Conservation (phyloP, 1,139 yeast genomes). For the Suhomyces taliae region DNA sequence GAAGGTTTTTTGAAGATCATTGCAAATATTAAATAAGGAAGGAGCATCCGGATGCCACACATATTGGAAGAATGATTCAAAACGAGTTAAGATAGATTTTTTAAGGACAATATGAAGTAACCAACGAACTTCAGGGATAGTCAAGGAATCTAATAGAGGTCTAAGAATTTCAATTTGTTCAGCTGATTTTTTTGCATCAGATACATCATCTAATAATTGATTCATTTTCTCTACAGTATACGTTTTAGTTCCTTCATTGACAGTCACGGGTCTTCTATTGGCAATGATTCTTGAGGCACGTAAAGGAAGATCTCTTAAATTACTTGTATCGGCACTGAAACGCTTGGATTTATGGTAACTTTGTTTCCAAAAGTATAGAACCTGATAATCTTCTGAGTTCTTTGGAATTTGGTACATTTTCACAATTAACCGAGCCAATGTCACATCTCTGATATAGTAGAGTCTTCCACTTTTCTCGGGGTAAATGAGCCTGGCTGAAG, state of each 20-base stretch:
- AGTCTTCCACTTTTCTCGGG: conserved; percentile 61
- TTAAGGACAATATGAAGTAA: conserved; percentile 67
- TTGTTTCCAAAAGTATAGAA: conserved; percentile 42
- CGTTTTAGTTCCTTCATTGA: neutral
- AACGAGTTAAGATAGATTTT: conserved; percentile 54
- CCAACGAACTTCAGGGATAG: conserved; percentile 68
- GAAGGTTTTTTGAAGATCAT: conserved; percentile 62
- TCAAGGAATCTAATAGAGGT: conserved; percentile 55
- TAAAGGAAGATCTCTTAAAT: conserved; percentile 46
- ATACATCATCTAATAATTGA: conserved; percentile 46
- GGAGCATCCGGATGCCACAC: conserved; percentile 83
- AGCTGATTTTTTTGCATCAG: conserved; percentile 38
- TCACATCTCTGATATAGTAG: conserved; percentile 54
- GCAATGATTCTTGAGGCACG: conserved; percentile 35
- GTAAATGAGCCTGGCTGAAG: conserved; percentile 60
- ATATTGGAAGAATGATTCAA: conserved; percentile 61
- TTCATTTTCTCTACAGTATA: conserved; percentile 59
- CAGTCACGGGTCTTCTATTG: conserved; percentile 34
- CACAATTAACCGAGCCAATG: conserved; percentile 44
- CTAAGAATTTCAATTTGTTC: conserved; percentile 44
- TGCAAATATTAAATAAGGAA: conserved; percentile 64
- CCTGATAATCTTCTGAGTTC: conserved; percentile 34
- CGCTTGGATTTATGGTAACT: conserved; percentile 31
- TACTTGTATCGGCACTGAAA: conserved; percentile 30
- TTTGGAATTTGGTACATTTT: conserved; percentile 38